Percentiles rank a stretch among this genome's conserved stretches.
Conservation (phyloP, 176 grass and related monocot genomes). For the Musa troglodytarum region DNA sequence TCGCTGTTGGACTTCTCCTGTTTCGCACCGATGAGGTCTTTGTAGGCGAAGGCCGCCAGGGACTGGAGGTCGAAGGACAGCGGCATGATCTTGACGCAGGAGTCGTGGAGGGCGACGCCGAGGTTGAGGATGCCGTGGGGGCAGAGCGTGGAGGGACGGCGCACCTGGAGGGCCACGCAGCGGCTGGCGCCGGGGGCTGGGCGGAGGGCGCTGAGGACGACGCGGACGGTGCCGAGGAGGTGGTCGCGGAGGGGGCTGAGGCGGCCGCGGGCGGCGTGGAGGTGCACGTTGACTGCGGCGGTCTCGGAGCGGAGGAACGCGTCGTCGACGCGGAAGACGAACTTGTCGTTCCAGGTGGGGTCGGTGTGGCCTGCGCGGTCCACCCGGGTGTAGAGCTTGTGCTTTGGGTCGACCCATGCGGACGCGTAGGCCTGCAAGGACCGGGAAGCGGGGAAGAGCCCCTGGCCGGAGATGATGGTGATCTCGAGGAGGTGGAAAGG, state of each 20-base stretch:
- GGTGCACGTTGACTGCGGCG: constrained; percentile 39
- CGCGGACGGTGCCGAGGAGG: constrained; percentile 39
- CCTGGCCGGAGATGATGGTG: constrained; percentile 70
- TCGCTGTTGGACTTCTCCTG: constrained; percentile 9
- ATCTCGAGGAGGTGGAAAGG: constrained; percentile 51
- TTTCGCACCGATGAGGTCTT: constrained; percentile 23
- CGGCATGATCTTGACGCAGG: background rate
- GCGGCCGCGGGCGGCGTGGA: constrained; percentile 23
- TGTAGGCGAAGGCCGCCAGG: constrained; percentile 38
- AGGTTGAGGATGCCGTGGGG: constrained; percentile 74
- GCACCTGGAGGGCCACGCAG: constrained; percentile 54
- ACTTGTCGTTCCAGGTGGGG: constrained; percentile 85
- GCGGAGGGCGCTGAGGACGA: constrained; percentile 48
- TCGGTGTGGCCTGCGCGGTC: constrained; percentile 30
- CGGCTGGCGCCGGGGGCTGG: background rate
- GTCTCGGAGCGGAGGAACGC: constrained; percentile 57
- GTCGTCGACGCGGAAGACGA: constrained; percentile 58
- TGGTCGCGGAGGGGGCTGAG: constrained; percentile 15
- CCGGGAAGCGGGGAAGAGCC: constrained; percentile 37
- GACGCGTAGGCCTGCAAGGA: constrained; percentile 47
- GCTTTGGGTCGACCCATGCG: constrained; percentile 35
- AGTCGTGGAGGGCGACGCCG: constrained; percentile 37
- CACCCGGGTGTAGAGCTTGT: constrained; percentile 47
- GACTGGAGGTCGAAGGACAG: constrained; percentile 23
- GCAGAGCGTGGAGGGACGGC: constrained; percentile 45